Evolutionary conservation across 257 asterid species (phyloP), one percentile per base, ranked within the genome.

Genomic region (Mentha longifolia): DNA sequence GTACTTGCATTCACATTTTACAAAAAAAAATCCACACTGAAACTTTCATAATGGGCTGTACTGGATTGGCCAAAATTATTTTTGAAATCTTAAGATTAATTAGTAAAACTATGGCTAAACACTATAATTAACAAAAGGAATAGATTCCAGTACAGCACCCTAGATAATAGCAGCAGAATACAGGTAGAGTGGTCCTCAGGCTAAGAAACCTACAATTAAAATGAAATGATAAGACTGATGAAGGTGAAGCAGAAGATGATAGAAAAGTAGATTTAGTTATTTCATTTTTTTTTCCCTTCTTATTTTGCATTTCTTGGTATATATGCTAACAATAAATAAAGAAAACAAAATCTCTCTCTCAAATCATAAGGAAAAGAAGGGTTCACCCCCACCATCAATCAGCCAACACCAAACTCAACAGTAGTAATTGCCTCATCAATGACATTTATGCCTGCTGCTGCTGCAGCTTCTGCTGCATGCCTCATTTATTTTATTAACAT

Each of bases 341-440:
- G 17, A 15, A 52, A 11, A 52, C 3, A 19, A 51, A 52, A 52
- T 11, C 19, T 52, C 33, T 22, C 2, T 22, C 61, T 35, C 7
- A 61, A 49, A 66, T 51, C 39, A 41, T 71, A 30, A 35, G 35
- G 72, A 73, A 56, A 61, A 55, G 41, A 59, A 54, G 37, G 31
- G 31, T 22, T 22, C 41, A 65, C 55, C 16, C 62, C 65, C 60
- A 67, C 16, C 75, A 50, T 61, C 52, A 58, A 28, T 43, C 59
- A 52, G 59, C 59, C 30, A 51, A 19, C 59, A 52, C 30, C 59
- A 43, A 43, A 56, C 54, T 65, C 61, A 43, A 46, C 73, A 72
- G 68, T 56, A 66, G 71, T 3, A 55, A 25, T 55, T 28, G 52
- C 78, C 69, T 67, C 78, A 72, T 72, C 64, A 66, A 77, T 72